Conservation (phyloP, 306 rosid species). For the Cicer chorassanicum region DNA sequence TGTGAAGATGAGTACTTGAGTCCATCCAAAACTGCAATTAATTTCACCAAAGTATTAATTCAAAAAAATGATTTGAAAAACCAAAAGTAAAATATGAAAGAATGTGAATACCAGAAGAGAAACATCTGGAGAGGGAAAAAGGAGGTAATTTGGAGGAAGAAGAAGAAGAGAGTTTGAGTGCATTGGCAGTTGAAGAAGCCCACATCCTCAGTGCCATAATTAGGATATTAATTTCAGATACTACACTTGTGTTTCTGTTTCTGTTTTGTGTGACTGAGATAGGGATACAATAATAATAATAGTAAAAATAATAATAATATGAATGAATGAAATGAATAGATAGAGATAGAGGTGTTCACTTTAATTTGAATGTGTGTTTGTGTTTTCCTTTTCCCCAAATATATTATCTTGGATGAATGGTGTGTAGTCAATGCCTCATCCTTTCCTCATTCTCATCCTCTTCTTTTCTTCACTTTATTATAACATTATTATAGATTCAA, state of each 20-base stretch:
- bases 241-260: background rate
- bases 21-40: slow-evolving; percentile 77
- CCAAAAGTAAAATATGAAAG: background rate
- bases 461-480: slow-evolving; percentile 18
- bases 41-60: slow-evolving; percentile 6
- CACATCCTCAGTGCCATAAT: slow-evolving; percentile 88
- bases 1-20: slow-evolving; percentile 92
- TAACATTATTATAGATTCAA: background rate
- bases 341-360: slow-evolving; percentile 24
- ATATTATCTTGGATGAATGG: slow-evolving; percentile 80
- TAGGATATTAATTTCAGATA: background rate
- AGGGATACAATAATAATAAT: background rate
- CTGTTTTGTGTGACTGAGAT: background rate
- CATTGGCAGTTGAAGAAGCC: slow-evolving; percentile 96
- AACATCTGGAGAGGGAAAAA: slow-evolving; percentile 75
- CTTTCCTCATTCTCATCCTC: slow-evolving; percentile 25
- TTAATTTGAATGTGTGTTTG: slow-evolving; percentile 23
- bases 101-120: slow-evolving; percentile 66
- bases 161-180: slow-evolving; percentile 69
- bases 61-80: background rate
- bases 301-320: background rate
- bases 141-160: slow-evolving; percentile 64
- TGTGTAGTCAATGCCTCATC: slow-evolving; percentile 69
- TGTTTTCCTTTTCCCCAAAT: slow-evolving; percentile 16
- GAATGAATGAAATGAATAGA: background rate